Evolutionary conservation across 176 grass and related monocot species (phyloP).

Genomic region (Chloris gayana): DNA sequence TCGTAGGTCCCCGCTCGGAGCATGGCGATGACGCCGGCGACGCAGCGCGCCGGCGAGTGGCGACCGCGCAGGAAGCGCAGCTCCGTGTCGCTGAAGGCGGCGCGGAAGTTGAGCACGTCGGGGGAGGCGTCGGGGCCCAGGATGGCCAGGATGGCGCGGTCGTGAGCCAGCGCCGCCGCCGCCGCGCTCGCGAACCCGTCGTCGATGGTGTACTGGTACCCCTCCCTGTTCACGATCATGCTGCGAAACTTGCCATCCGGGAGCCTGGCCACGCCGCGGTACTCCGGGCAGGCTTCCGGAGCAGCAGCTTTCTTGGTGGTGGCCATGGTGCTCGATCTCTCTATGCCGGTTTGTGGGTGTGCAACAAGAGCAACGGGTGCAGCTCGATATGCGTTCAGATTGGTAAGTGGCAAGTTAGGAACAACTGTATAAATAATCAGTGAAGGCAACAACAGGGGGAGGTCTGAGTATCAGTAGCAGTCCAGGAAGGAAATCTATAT

Average conservation of each 20-base stretch:
- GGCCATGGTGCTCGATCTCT: slow-evolving; percentile 12
- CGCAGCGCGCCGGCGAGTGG: neutral
- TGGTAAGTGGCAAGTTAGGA: no score
- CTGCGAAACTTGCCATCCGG: slow-evolving; percentile 1
- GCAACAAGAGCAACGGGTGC: no score
- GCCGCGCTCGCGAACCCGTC: neutral
- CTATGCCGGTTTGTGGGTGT: no score
- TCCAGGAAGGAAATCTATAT: no score
- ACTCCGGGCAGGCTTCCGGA: neutral
- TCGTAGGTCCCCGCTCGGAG: neutral
- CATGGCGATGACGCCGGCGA: neutral
- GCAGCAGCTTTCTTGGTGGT: neutral
- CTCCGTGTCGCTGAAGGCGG: slow-evolving; percentile 32
- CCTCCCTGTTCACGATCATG: neutral
- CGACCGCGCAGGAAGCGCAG: neutral
- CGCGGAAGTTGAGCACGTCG: neutral
- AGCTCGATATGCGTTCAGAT: neutral
- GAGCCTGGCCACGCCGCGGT: neutral
- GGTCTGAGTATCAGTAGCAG: no score
- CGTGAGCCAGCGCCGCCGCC: slow-evolving; percentile 25
- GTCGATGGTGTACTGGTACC: neutral
- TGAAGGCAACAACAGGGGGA: no score
- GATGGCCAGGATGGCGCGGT: slow-evolving; percentile 28
- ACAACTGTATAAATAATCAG: no score
- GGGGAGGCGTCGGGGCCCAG: neutral